Base-by-base conservation (phyloP, 306 rosid genomes). In the Cyclanthera cordifolia region DNA sequence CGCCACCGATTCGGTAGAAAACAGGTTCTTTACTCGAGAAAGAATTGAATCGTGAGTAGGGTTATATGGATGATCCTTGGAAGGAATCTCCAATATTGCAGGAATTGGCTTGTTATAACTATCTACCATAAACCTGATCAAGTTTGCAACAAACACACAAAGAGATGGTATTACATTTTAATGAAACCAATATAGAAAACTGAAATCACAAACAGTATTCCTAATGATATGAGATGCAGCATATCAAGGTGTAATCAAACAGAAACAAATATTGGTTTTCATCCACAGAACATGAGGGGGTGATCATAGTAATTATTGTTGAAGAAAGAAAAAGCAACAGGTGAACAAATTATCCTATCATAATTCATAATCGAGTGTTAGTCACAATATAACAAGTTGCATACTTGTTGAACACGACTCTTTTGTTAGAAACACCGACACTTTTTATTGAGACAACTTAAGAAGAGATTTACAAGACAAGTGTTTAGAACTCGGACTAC, bases 11-110 rank as follows among this genome's bases (percentile, higher is more conserved):
- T 93, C 99, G 4, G 88, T 13, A 75, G 81, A 73, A 79, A 93
- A 93, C 82, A 93, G 95, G 80, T 87, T 83, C 85, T 88, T 90
- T 30, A 93, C 95, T 71, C 95, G 85, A 0, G 99, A 90, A 49
- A 93, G 96, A 82, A 93, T 88, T 9, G 95, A 93, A 81, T 93
- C 95, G 50, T 90, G 94, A 1, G 99, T 37, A 16, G 95, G 97
- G 73, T 93, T 97, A 55, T 93, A 93, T 2, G 99, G 96, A 66
- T 90, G 99, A 72, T 93, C 94, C 77, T 90, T 90, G 21, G 99
- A 93, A 39, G 96, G 97, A 74, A 93, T 93, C 80, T 93, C 99
- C 73, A 93, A 79, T 19, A 93, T 93, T 13, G 96, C 95, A 23
- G 96, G 99, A 78, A 93, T 67, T 16, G 97, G 96, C 76, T 86